A percentile compares a stretch with the other conserved stretches of the same genome.
Conservation (phyloP, 495 filamentous ascomycete genomes). For the Oidiodendron maius region DNA sequence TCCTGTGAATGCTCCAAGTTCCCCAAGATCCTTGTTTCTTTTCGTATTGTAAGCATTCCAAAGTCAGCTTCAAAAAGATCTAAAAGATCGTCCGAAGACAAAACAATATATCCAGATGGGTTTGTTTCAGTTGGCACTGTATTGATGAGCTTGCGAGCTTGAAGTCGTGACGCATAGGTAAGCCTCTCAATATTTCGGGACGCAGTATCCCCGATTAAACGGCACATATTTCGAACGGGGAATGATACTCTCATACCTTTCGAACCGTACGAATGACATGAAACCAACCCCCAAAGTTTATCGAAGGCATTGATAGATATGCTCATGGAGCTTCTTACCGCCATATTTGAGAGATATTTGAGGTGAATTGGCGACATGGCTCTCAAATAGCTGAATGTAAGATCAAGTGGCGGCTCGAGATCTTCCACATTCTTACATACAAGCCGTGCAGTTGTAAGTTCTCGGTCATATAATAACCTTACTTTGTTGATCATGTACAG, state of each 20-base stretch:
- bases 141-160: conserved; percentile 76
- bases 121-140: conserved; percentile 73
- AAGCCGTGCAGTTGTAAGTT: conserved; percentile 69
- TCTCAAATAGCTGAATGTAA: conserved; percentile 79
- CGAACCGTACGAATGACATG: conserved; percentile 76
- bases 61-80: conserved; percentile 87
- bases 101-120: conserved; percentile 88
- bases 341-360: conserved; percentile 89
- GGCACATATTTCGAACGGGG: conserved; percentile 89
- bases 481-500: conserved; percentile 79
- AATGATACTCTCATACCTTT: conserved; percentile 86
- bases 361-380: conserved; percentile 89
- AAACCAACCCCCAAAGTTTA: conserved; percentile 85
- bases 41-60: conserved; percentile 77
- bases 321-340: conserved; percentile 86
- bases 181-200: conserved; percentile 86
- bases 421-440: conserved; percentile 77
- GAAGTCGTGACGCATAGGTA: conserved; percentile 77
- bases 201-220: conserved; percentile 81
- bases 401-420: conserved; percentile 71
- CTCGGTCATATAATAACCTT: conserved; percentile 70
- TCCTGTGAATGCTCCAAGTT: conserved; percentile 73
- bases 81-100: conserved; percentile 81
- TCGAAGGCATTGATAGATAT: conserved; percentile 84
- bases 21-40: conserved; percentile 84